Evolutionary conservation across 192 early-diverging fungal species (phyloP).

Genomic region (Spizellomyces sp.): DNA sequence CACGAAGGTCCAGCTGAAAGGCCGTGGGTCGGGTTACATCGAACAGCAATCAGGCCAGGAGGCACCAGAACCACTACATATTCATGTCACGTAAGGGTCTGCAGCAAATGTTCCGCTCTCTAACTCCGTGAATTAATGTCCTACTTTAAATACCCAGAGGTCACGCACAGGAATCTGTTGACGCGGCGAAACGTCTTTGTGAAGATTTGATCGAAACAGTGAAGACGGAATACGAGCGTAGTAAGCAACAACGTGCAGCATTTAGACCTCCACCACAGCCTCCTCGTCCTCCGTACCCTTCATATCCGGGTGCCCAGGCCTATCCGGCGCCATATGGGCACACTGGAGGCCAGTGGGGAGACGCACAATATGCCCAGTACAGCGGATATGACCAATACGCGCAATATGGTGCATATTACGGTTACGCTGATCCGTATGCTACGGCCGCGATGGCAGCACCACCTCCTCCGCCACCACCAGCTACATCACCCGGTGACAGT

Average conservation of each 20-base stretch:
- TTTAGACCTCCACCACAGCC: neutral
- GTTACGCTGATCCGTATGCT: neutral
- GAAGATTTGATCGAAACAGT: constrained; percentile 81
- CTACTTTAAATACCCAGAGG: constrained; percentile 44
- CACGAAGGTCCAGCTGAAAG: constrained; percentile 79
- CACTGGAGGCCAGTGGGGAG: too few species aligned
- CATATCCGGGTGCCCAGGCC: constrained; percentile 8
- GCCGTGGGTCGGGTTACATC: constrained; percentile 79
- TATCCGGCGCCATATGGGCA: neutral
- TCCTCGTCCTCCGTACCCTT: neutral
- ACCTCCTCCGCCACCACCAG: constrained; percentile 12
- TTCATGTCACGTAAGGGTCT: constrained; percentile 74
- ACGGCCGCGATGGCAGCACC: constrained; percentile 3
- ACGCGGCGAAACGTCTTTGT: constrained; percentile 68
- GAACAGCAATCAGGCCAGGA: constrained; percentile 67
- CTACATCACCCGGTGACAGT: constrained; percentile 6
- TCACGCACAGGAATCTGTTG: constrained; percentile 64
- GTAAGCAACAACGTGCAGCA: constrained; percentile 22
- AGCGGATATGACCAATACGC: neutral
- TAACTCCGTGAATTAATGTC: neutral
- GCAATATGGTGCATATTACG: neutral
- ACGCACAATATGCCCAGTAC: constrained; percentile 15
- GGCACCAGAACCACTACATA: constrained; percentile 75
- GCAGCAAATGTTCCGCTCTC: neutral
- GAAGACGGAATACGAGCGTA: constrained; percentile 64